phyloP scores from a whole-genome alignment of 768 basidiomycete genomes.

The Pisolithus tinctorius region DNA sequence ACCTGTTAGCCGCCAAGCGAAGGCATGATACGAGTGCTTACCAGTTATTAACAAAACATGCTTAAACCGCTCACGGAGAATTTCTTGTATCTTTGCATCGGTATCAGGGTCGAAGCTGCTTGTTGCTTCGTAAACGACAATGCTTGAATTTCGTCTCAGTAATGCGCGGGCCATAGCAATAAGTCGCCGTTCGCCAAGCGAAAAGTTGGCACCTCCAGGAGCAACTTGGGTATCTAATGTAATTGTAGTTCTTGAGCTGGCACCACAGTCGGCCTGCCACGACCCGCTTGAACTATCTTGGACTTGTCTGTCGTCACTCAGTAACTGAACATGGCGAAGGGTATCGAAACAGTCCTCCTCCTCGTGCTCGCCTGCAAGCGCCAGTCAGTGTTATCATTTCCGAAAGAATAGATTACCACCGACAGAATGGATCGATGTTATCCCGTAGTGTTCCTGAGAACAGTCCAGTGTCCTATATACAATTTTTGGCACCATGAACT shows the following conservation, averaged over 20 bases:
- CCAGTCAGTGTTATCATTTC: not conserved
- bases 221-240: conserved; percentile 76
- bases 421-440: conserved; percentile 64
- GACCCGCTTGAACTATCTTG: not conserved
- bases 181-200: conserved; percentile 84
- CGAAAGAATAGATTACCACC: not conserved
- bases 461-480: conserved; percentile 51
- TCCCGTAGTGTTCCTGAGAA: conserved; percentile 78
- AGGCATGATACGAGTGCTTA: conserved; percentile 24
- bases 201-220: conserved; percentile 85
- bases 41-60: conserved; percentile 68
- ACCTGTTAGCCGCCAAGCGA: not conserved
- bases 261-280: not conserved
- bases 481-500: not conserved
- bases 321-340: conserved; percentile 25
- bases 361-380: conserved; percentile 56
- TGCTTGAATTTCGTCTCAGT: conserved; percentile 61
- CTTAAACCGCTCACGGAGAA: conserved; percentile 81
- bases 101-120: conserved; percentile 85
- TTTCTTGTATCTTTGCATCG: conserved; percentile 84
- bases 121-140: conserved; percentile 79
- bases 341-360: conserved; percentile 79
- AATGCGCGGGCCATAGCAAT: conserved; percentile 83
- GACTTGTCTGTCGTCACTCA: not conserved
- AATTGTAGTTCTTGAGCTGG: conserved; percentile 40